A percentile compares a stretch with the other conserved stretches of the same genome.
Evolutionary conservation across 208 protist species (phyloP).

Genomic region (Leptomonas seymouri): DNA sequence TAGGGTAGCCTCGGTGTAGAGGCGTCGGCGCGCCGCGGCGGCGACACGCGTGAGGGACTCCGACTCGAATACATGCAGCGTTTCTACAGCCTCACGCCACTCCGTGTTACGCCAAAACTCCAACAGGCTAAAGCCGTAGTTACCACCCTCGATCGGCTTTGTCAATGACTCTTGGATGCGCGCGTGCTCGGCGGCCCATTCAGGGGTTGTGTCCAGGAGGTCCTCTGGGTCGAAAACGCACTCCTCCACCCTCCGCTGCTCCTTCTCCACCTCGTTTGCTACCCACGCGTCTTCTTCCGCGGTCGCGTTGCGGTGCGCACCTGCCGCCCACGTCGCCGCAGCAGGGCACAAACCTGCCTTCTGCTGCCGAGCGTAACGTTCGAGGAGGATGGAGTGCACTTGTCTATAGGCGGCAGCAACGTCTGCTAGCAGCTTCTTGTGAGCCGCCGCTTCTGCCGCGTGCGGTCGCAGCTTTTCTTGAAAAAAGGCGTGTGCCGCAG

Average conservation of each 20-base stretch:
- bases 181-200: conserved; percentile 77
- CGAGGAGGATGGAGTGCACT: conserved; percentile 51
- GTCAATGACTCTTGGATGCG: conserved; percentile 51
- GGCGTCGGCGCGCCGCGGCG: conserved; percentile 50
- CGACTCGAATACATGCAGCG: conserved; percentile 69
- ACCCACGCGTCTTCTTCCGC: conserved; percentile 51
- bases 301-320: conserved; percentile 23
- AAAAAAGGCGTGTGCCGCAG: conserved; percentile 63
- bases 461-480: conserved; percentile 47
- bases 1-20: conserved; percentile 48
- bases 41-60: conserved; percentile 50
- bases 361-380: conserved; percentile 49
- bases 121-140: conserved; percentile 52
- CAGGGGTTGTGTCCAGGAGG: conserved; percentile 53
- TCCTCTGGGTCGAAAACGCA: conserved; percentile 82
- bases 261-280: conserved; percentile 51
- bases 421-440: conserved; percentile 42
- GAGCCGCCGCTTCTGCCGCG: conserved; percentile 26
- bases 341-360: conserved; percentile 34
- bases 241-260: conserved; percentile 56
- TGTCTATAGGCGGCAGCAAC: conserved; percentile 51
- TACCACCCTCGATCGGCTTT: conserved; percentile 31
- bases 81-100: conserved; percentile 80
- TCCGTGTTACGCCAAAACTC: conserved; percentile 83
- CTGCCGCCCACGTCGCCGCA: conserved; percentile 16